Evolutionary conservation across 768 basidiomycete species (phyloP).

Genomic region (Suillus spraguei): DNA sequence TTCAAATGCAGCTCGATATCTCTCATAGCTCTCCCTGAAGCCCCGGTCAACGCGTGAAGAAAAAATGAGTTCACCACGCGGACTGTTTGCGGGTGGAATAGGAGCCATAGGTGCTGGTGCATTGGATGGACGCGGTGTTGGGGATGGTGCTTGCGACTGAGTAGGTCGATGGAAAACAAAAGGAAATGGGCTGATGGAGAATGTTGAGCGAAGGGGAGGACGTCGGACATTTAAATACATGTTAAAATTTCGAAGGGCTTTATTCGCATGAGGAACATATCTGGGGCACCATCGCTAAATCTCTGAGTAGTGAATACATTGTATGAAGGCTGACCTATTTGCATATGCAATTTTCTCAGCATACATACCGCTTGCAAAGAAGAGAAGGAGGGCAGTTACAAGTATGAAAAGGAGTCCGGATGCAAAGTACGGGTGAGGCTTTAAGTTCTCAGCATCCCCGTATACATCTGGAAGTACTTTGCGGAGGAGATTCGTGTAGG

Average conservation of each 20-base stretch:
- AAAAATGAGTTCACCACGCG: constrained; percentile 96
- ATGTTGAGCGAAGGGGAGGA: constrained; percentile 66
- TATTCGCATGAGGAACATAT: constrained; percentile 96
- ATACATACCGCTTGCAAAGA: constrained; percentile 97
- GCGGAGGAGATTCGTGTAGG: constrained; percentile 55
- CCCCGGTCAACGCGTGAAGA: constrained; percentile 79
- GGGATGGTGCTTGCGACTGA: constrained; percentile 25
- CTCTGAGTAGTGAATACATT: constrained; percentile 19
- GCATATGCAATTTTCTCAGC: constrained; percentile 95
- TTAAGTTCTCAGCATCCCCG: constrained; percentile 39
- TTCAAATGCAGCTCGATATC: constrained; percentile 89
- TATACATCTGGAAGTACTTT: constrained; percentile 55
- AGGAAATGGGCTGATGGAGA: constrained; percentile 44
- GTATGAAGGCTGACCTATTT: constrained; percentile 63
- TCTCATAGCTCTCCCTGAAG: constrained; percentile 92
- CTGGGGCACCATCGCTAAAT: constrained; percentile 42
- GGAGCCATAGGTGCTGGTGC: constrained; percentile 54
- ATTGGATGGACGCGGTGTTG: constrained; percentile 37
- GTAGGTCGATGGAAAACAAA: constrained; percentile 37
- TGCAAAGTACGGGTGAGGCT: constrained; percentile 72
- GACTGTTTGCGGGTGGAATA: constrained; percentile 89
- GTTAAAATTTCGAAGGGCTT: constrained; percentile 88
- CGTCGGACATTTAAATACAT: constrained; percentile 96
- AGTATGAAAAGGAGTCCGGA: constrained; percentile 84
- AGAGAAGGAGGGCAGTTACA: constrained; percentile 87